Conservation (phyloP, 2,329 filamentous ascomycete genomes). For the Colletotrichum camelliae region DNA sequence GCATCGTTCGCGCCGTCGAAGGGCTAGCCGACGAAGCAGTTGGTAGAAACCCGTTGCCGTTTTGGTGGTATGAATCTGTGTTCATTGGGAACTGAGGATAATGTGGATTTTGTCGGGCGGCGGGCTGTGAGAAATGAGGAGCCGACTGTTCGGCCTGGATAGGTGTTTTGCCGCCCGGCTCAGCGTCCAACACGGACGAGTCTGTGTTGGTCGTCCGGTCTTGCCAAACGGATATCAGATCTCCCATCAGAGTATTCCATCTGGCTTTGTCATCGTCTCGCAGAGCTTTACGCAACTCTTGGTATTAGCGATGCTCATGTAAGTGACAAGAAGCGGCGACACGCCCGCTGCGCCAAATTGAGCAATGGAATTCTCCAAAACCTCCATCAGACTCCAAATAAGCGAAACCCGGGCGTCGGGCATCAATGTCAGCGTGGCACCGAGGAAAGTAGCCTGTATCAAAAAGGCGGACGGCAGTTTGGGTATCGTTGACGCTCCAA, state of each 20-base stretch:
- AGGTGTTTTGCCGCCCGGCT: constrained; percentile 23
- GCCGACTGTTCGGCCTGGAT: not conserved
- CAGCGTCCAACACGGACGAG: constrained; percentile 20
- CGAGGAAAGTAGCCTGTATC: constrained; percentile 42
- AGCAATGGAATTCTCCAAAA: constrained; percentile 32
- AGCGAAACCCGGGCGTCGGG: constrained; percentile 38
- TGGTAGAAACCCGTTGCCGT: not conserved
- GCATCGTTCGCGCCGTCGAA: constrained; percentile 19
- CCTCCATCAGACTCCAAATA: constrained; percentile 40
- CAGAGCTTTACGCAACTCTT: constrained; percentile 34
- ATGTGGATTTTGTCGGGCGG: not conserved
- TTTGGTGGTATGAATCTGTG: constrained; percentile 7
- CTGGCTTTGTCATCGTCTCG: constrained; percentile 36
- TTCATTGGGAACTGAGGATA: constrained; percentile 1
- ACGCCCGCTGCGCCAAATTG: constrained; percentile 37
- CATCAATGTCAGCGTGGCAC: constrained; percentile 37
- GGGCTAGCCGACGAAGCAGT: constrained; percentile 18
- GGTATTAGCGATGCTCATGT: constrained; percentile 41
- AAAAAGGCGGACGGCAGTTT: constrained; percentile 39
- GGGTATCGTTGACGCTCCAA: constrained; percentile 35
- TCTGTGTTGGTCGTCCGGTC: not conserved
- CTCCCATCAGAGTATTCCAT: constrained; percentile 33
- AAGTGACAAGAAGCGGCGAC: constrained; percentile 36
- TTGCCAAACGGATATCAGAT: constrained; percentile 32
- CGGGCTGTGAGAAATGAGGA: not conserved